Conservation (phyloP, 2,329 filamentous ascomycete species). For the Chaetomiaceae sp. region DNA sequence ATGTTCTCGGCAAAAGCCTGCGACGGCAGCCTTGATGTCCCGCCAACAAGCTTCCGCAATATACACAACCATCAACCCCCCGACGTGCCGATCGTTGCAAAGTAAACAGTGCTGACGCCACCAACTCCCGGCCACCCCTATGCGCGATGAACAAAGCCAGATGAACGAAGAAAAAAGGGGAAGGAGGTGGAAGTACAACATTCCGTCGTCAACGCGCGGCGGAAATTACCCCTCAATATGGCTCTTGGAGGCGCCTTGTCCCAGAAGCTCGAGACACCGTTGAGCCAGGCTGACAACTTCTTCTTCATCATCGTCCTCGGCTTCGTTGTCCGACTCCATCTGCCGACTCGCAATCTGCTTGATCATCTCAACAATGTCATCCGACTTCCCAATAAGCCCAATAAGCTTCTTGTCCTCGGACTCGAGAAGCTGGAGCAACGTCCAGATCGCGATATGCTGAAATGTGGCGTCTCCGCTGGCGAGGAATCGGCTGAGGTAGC, state of each 20-base stretch:
- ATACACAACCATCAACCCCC: constrained; percentile 21
- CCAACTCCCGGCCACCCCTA: constrained; percentile 38
- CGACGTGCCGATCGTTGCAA: constrained; percentile 25
- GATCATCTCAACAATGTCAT: constrained; percentile 88
- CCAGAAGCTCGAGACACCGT: constrained; percentile 79
- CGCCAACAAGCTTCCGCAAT: constrained; percentile 9
- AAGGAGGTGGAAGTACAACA: neutral
- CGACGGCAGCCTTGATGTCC: neutral
- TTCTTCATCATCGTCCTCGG: constrained; percentile 82
- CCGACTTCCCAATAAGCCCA: constrained; percentile 78
- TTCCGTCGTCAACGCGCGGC: neutral
- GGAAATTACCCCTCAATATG: constrained; percentile 67
- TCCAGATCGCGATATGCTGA: constrained; percentile 99
- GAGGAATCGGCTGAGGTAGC: constrained; percentile 88
- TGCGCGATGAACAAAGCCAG: constrained; percentile 27
- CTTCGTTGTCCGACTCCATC: constrained; percentile 79
- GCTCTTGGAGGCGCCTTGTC: constrained; percentile 67
- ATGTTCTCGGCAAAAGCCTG: neutral
- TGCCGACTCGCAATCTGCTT: constrained; percentile 84
- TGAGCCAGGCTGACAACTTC: constrained; percentile 90
- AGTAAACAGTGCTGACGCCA: constrained; percentile 33
- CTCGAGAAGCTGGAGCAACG: constrained; percentile 87
- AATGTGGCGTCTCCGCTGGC: constrained; percentile 94
- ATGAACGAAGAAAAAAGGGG: constrained; percentile 10
- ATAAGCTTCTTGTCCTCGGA: constrained; percentile 90